These are phyloP conservation scores for Panaeolus cyanescens DNA, from an alignment of 768 basidiomycete genomes.

Conservation along the genomic window DNA sequence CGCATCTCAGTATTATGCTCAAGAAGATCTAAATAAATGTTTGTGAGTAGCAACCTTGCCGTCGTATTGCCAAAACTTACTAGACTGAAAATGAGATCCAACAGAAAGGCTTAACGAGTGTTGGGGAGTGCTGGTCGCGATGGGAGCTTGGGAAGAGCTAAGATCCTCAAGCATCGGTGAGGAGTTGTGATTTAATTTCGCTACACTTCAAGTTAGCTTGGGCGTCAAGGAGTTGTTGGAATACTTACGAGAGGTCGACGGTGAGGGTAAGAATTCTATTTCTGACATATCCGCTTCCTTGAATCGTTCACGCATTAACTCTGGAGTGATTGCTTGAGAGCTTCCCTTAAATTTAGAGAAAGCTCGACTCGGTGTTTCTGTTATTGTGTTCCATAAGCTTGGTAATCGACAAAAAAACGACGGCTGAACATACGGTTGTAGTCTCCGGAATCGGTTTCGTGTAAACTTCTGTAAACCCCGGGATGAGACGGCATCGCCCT, in stretches of 20 bases:
- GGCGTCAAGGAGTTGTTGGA: background rate
- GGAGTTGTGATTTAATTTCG: slow-evolving; percentile 39
- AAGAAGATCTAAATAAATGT: slow-evolving; percentile 51
- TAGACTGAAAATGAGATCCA: slow-evolving; percentile 53
- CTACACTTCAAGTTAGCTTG: slow-evolving; percentile 10
- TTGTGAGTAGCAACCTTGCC: slow-evolving; percentile 12
- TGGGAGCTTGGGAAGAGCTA: slow-evolving; percentile 42
- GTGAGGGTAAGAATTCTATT: slow-evolving; percentile 1
- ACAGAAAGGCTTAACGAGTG: slow-evolving; percentile 56
- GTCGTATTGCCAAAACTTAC: slow-evolving; percentile 34
- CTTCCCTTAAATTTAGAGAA: slow-evolving; percentile 37
- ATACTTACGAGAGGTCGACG: slow-evolving; percentile 10
- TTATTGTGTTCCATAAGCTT: slow-evolving; percentile 5
- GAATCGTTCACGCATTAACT: slow-evolving; percentile 47
- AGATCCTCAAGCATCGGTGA: slow-evolving; percentile 39
- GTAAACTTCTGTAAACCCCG: slow-evolving; percentile 60
- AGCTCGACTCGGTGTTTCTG: slow-evolving; percentile 25
- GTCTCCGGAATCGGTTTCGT: slow-evolving; percentile 68
- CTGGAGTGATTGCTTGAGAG: slow-evolving; percentile 40
- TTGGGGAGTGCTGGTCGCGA: slow-evolving; percentile 57
- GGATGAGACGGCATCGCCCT: too few species aligned
- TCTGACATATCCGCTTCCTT: slow-evolving; percentile 14
- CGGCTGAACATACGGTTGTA: slow-evolving; percentile 43
- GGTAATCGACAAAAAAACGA: background rate
- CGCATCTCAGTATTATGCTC: slow-evolving; percentile 78